These are phyloP conservation scores for Fraxinus floribunda DNA, from an alignment of 305 asterid species.

Conservation along the genomic window DNA sequence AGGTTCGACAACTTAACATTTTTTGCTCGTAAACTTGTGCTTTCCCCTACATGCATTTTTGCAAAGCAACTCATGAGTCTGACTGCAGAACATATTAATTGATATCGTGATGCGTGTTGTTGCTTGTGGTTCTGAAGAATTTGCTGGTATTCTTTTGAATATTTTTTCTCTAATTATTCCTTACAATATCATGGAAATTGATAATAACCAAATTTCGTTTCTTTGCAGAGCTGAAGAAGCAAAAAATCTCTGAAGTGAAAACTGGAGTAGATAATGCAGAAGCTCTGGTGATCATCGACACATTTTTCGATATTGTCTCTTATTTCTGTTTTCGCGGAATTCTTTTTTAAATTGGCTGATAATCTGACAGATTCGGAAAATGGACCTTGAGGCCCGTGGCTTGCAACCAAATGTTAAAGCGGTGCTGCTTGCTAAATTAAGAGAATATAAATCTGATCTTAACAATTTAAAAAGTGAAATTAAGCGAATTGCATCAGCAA, in stretches of 20 bases:
- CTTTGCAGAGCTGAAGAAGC: slow-evolving; percentile 74
- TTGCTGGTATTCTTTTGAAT: neutral
- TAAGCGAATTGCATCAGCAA: slow-evolving; percentile 56
- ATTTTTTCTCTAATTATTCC: neutral
- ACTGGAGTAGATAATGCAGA: slow-evolving; percentile 75
- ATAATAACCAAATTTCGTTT: neutral
- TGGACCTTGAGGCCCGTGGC: slow-evolving; percentile 84
- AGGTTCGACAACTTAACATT: neutral
- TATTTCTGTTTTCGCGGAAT: neutral
- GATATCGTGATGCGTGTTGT: neutral
- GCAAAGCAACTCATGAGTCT: neutral
- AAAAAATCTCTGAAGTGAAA: slow-evolving; percentile 59
- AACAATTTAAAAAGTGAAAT: slow-evolving; percentile 67
- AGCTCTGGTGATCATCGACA: slow-evolving; percentile 47
- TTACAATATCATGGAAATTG: neutral
- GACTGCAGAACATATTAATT: neutral
- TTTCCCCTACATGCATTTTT: neutral
- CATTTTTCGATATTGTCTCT: neutral
- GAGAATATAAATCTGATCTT: slow-evolving; percentile 80
- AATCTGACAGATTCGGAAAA: slow-evolving; percentile 60
- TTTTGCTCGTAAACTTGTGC: neutral
- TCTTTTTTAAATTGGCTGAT: slow-evolving; percentile 22
- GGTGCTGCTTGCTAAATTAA: slow-evolving; percentile 74
- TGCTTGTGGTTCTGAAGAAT: neutral
- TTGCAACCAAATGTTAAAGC: slow-evolving; percentile 80